A percentile compares a stretch with the other conserved stretches of the same genome.
Conservation (phyloP, 768 basidiomycete species). For the Guyanaporus albipodus region DNA sequence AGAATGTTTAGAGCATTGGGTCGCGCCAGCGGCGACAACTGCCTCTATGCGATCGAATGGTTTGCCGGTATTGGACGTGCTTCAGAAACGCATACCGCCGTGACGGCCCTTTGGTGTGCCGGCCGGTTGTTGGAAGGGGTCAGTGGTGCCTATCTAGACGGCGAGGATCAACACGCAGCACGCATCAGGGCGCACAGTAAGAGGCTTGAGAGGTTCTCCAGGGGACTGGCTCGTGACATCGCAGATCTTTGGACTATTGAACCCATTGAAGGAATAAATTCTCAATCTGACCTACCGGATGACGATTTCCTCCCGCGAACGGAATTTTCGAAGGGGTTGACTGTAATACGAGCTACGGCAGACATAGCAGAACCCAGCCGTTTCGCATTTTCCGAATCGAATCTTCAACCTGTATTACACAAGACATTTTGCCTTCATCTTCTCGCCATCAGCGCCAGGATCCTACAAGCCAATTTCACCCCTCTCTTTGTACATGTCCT, state of each 20-base stretch:
- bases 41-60: slow-evolving; percentile 81
- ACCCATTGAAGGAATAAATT: slow-evolving; percentile 28
- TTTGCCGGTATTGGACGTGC: slow-evolving; percentile 53
- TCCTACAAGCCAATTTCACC: slow-evolving; percentile 68
- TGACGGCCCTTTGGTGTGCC: slow-evolving; percentile 83
- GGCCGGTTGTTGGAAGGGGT: slow-evolving; percentile 73
- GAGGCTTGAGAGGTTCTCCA: slow-evolving; percentile 59
- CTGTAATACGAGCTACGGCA: slow-evolving; percentile 56
- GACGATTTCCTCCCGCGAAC: slow-evolving; percentile 43
- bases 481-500: slow-evolving; percentile 72
- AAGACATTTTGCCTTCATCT: slow-evolving; percentile 67
- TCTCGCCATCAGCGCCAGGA: slow-evolving; percentile 64
- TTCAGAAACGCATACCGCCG: slow-evolving; percentile 43
- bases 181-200: slow-evolving; percentile 32
- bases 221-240: slow-evolving; percentile 57
- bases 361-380: slow-evolving; percentile 40
- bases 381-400: slow-evolving; percentile 24
- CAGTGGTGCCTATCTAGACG: slow-evolving; percentile 43
- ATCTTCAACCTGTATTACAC: slow-evolving; percentile 62
- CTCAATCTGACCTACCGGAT: slow-evolving; percentile 9
- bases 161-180: slow-evolving; percentile 6
- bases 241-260: slow-evolving; percentile 69
- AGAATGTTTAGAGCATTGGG: slow-evolving; percentile 76
- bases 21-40: slow-evolving; percentile 58
- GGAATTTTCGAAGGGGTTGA: slow-evolving; percentile 64